Percentiles rank a stretch among this genome's conserved stretches.
These are phyloP conservation scores for Cutaneotrichosporon dermatis DNA, from an alignment of 1,284 basidiomycete genomes.

Conservation along the genomic window DNA sequence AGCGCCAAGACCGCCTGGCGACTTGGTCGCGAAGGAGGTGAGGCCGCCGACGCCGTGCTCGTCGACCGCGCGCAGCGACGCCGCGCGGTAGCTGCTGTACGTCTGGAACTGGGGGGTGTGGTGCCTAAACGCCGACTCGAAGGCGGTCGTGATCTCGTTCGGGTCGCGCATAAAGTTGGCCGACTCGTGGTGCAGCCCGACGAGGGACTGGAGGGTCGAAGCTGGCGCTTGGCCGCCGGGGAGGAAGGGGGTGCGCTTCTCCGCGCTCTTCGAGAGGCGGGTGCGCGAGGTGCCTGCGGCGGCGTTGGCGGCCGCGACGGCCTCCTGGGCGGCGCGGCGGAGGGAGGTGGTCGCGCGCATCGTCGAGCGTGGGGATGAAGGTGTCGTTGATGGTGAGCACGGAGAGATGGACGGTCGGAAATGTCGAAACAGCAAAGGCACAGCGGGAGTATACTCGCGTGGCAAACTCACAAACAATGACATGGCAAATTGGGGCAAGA, in stretches of 20 bases:
- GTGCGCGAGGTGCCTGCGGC: neutral
- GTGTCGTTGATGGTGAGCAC: neutral
- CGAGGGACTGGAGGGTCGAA: slow-evolving; percentile 29
- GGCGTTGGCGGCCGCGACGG: neutral
- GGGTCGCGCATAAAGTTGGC: slow-evolving; percentile 40
- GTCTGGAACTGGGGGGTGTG: slow-evolving; percentile 15
- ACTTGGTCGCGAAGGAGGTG: slow-evolving; percentile 18
- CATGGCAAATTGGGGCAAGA: neutral
- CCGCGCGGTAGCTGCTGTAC: slow-evolving; percentile 12
- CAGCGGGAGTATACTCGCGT: neutral
- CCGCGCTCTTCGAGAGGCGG: neutral
- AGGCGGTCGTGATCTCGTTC: slow-evolving; percentile 26
- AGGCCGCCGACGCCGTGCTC: slow-evolving; percentile 7
- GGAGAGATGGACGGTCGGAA: neutral
- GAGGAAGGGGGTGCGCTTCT: slow-evolving; percentile 3
- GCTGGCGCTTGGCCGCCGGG: slow-evolving; percentile 23
- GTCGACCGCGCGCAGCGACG: neutral
- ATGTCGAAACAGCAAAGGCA: neutral
- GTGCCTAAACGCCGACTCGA: slow-evolving; percentile 33
- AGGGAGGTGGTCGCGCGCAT: neutral
- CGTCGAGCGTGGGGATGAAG: neutral
- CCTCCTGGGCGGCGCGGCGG: neutral
- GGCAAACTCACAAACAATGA: neutral
- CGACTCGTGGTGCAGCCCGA: slow-evolving; percentile 42
- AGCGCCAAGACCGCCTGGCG: slow-evolving; percentile 8